A percentile compares a stretch with the other conserved stretches of the same genome.
phyloP scores from a whole-genome alignment of 768 basidiomycete species.

The Boletus rubroflammeus region DNA sequence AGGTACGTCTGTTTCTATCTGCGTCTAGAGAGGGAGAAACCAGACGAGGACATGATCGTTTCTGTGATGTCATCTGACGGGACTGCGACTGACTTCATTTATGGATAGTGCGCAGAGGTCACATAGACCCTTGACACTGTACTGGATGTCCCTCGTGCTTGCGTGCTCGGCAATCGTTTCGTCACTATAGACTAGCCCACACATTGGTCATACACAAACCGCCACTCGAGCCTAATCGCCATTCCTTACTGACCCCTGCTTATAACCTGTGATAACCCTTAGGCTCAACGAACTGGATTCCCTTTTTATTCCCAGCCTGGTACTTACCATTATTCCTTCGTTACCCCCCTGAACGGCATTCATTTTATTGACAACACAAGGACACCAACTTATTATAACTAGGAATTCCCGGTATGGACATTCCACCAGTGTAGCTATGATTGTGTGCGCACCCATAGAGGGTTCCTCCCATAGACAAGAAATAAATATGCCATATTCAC shows the following conservation, averaged over 20 bases:
- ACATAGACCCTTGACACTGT: conserved; percentile 1
- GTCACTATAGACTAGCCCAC: conserved; percentile 6
- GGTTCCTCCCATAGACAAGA: too few relatives aligned
- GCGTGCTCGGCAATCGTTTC: conserved; percentile 8
- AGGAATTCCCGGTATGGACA: not conserved
- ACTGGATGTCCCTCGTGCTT: conserved; percentile 17
- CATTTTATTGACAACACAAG: not conserved
- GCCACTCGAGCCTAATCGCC: not conserved
- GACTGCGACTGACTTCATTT: not conserved
- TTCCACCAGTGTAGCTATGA: not conserved
- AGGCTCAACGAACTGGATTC: not conserved
- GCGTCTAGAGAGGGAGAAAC: not conserved
- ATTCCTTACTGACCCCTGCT: not conserved
- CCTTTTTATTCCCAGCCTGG: too few relatives aligned
- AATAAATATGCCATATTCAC: not conserved
- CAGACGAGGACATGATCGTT: not conserved
- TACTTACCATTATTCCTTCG: not conserved
- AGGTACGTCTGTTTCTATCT: conserved; percentile 16
- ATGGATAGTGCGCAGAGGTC: conserved; percentile 16
- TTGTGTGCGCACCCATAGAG: not conserved
- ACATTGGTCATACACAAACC: not conserved
- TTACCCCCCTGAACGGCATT: not conserved
- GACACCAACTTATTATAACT: not conserved
- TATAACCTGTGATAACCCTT: not conserved
- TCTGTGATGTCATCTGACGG: not conserved